Evolutionary conservation across 2,329 filamentous ascomycete genomes (phyloP), one percentile per base, ranked within the genome.

Genomic region (Colletotrichum sp.): DNA sequence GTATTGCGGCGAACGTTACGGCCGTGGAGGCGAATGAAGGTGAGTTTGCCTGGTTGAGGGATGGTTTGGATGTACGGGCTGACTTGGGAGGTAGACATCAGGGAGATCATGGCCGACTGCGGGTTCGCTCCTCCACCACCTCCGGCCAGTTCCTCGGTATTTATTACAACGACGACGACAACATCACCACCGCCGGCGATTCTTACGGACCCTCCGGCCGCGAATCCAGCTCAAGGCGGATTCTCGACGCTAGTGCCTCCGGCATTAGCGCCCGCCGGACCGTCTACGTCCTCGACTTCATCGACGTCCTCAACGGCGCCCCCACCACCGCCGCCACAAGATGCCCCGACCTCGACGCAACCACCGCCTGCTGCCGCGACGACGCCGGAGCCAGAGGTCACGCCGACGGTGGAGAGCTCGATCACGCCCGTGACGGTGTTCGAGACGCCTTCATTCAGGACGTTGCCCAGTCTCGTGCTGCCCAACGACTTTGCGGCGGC

Each of bases 371-470:
- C 60, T 4, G 43, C 30, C 2, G 16, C 16, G 6, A 43, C 32
- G 30, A 13, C 52, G 4, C 36, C 57, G 10, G 24, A 21, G 57
- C 28, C 30, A 1, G 13, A 30, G 9, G 65, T 21, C 4, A 55
- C 43, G n/a, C 15, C 32, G 18, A 30, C 63, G 18, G n/a, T 16
- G 21, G 48, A 18, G 24, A 24, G 9, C 2, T 48, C 74, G 1
- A 28, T 74, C 24, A 74, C 74, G 18, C 74, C 70, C 8, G 71
- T 76, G 30, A 76, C 74, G 12, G 74, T 76, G 5, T 73, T 76
- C 21, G 74, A 55, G 48, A 73, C 65, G 28, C 70, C 70, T 9
- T 30, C 64, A 26, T 74, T 74, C 48, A 12, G 28, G 26, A 55
- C 71, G 21, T 3, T 73, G 34, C 74, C 74, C 16, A n/a, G 63